Conservation (phyloP, 306 rosid species). For the Dalbergia oliveri region DNA sequence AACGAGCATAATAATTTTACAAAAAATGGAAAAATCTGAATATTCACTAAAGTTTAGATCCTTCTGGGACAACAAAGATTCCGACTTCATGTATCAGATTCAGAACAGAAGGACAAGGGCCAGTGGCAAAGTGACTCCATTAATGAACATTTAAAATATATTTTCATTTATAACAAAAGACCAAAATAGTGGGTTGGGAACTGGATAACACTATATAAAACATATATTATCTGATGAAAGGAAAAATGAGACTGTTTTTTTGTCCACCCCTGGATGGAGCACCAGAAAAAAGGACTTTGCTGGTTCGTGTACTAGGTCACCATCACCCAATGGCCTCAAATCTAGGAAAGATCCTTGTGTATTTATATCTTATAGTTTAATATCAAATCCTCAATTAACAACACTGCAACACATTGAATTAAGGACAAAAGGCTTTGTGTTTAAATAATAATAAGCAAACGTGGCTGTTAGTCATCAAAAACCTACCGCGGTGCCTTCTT, state of each 20-base stretch:
- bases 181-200: conserved; percentile 35
- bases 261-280: conserved; percentile 42
- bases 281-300: conserved; percentile 31
- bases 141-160: conserved; percentile 1
- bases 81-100: background rate
- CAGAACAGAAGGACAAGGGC: background rate
- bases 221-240: conserved; percentile 22
- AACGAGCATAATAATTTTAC: background rate
- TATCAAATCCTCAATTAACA: background rate
- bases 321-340: conserved; percentile 61
- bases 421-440: conserved; percentile 36
- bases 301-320: conserved; percentile 58
- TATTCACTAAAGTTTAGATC: background rate
- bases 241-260: conserved; percentile 7
- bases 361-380: conserved; percentile 28
- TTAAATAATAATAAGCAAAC: conserved; percentile 39
- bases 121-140: conserved; percentile 39
- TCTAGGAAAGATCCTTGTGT: conserved; percentile 67
- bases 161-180: conserved; percentile 27
- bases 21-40: background rate
- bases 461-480: conserved; percentile 46
- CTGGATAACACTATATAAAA: conserved; percentile 44
- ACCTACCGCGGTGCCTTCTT: conserved; percentile 17
- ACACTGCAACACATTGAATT: background rate
- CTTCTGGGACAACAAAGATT: background rate